Evolutionary conservation across 2,329 filamentous ascomycete species (phyloP).

Genomic region (Venturia oleaginea): DNA sequence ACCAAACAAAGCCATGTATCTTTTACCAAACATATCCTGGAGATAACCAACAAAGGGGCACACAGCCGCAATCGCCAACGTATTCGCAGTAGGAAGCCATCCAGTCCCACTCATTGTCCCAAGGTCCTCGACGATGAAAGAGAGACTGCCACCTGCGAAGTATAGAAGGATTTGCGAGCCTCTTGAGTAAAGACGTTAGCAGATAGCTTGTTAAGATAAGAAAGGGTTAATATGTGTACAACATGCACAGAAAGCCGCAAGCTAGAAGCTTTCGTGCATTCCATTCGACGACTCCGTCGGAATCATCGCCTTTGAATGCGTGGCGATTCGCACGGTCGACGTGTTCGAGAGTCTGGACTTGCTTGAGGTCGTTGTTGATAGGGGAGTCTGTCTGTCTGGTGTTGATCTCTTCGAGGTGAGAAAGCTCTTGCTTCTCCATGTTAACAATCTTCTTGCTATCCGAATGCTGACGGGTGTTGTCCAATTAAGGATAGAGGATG

Average conservation of each 20-base stretch:
- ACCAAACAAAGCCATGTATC: constrained; percentile 28
- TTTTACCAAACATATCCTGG: constrained; percentile 27
- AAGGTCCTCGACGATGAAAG: constrained; percentile 25
- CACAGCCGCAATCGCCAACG: constrained; percentile 26
- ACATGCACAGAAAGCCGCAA: constrained; percentile 28
- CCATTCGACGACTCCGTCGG: constrained; percentile 32
- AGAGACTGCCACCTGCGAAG: constrained; percentile 25
- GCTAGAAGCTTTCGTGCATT: constrained; percentile 26
- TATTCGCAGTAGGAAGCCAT: constrained; percentile 28
- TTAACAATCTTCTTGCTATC: neutral
- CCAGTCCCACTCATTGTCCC: constrained; percentile 18
- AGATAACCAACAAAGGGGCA: constrained; percentile 29
- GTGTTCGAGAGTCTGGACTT: constrained; percentile 21
- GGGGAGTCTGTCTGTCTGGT: constrained; percentile 5
- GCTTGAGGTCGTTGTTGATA: constrained; percentile 16
- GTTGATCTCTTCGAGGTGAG: constrained; percentile 7
- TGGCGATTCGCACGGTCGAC: constrained; percentile 28
- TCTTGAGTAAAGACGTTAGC: constrained; percentile 9
- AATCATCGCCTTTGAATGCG: constrained; percentile 32
- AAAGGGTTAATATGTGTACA: constrained; percentile 24
- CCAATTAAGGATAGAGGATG: neutral
- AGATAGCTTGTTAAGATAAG: constrained; percentile 6
- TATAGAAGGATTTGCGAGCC: constrained; percentile 28
- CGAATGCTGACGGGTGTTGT: neutral
- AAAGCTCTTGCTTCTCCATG: constrained; percentile 7